These are phyloP conservation scores for Picochlorum sp. DNA, from an alignment of 139 green algal genomes.

Conservation along the genomic window DNA sequence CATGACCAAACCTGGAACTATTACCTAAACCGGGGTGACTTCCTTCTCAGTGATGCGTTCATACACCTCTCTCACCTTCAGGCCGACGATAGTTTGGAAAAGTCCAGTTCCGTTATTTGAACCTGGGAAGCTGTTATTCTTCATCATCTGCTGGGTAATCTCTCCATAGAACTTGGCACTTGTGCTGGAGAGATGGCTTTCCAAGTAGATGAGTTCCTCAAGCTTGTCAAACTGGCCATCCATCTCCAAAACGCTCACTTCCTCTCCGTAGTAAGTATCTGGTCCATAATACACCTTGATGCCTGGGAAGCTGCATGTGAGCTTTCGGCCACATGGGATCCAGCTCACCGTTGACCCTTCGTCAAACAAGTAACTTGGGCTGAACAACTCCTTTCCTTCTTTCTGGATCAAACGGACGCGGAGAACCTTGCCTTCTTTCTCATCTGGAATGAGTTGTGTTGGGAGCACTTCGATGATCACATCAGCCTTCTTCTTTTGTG, in stretches of 20 bases:
- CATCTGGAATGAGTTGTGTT: slow-evolving; percentile 97
- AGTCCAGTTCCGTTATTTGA: slow-evolving; percentile 99
- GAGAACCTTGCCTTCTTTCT: slow-evolving; percentile 97
- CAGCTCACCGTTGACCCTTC: slow-evolving; percentile 98
- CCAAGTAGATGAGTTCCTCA: slow-evolving; percentile 99
- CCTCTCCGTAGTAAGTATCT: slow-evolving; percentile 89
- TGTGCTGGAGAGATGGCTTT: slow-evolving; percentile 96
- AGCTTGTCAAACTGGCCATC: slow-evolving; percentile 99
- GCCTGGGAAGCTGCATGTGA: slow-evolving; percentile 98
- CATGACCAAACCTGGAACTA: slow-evolving; percentile 11
- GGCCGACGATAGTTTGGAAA: slow-evolving; percentile 93
- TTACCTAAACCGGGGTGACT: slow-evolving; percentile 18
- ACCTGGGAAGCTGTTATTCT: slow-evolving; percentile 92
- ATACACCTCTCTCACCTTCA: slow-evolving; percentile 98
- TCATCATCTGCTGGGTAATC: slow-evolving; percentile 99
- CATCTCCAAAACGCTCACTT: slow-evolving; percentile 90
- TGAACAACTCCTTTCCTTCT: slow-evolving; percentile 83
- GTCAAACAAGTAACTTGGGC: slow-evolving; percentile 95
- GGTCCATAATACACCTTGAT: slow-evolving; percentile 90
- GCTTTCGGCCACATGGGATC: slow-evolving; percentile 99
- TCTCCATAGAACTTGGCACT: slow-evolving; percentile 93
- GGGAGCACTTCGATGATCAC: slow-evolving; percentile 97
- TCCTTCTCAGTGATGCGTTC: slow-evolving; percentile 85
- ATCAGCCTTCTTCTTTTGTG: slow-evolving; percentile 98
- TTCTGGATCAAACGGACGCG: slow-evolving; percentile 99